Evolutionary conservation across 2,329 filamentous ascomycete species (phyloP).

Genomic region (Cordyceps militaris): DNA sequence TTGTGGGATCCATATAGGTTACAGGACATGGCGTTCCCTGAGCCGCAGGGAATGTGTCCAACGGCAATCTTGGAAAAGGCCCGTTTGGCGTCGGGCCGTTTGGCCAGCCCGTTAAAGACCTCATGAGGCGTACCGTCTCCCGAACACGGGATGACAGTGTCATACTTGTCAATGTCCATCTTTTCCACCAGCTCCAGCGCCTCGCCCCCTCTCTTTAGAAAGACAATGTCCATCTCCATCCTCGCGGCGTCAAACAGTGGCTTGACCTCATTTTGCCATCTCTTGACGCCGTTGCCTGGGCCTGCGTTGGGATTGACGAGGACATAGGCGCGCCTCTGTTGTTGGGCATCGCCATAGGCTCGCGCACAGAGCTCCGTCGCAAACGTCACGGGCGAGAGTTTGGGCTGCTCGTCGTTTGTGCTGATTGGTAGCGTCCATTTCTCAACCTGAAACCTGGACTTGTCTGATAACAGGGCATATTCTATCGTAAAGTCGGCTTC

Average conservation of each 20-base stretch:
- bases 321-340: conserved; percentile 73
- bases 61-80: conserved; percentile 75
- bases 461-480: conserved; percentile 57
- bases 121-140: conserved; percentile 90
- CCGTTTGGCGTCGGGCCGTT: conserved; percentile 63
- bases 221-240: conserved; percentile 67
- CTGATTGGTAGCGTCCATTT: conserved; percentile 48
- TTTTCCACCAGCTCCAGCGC: conserved; percentile 69
- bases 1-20: conserved; percentile 79
- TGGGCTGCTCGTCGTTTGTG: conserved; percentile 15
- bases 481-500: conserved; percentile 59
- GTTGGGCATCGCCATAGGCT: conserved; percentile 63
- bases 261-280: conserved; percentile 68
- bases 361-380: conserved; percentile 55
- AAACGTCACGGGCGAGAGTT: conserved; percentile 51
- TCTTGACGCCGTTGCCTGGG: conserved; percentile 64
- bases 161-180: conserved; percentile 71
- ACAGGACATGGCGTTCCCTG: conserved; percentile 87
- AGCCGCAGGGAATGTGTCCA: conserved; percentile 83
- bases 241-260: conserved; percentile 78
- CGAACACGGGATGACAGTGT: conserved; percentile 82
- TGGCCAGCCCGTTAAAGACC: conserved; percentile 86
- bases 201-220: conserved; percentile 66
- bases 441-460: conserved; percentile 52
- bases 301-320: conserved; percentile 89